These are phyloP conservation scores for Penicillium bialowiezense DNA, from an alignment of 495 filamentous ascomycete species.

Conservation along the genomic window DNA sequence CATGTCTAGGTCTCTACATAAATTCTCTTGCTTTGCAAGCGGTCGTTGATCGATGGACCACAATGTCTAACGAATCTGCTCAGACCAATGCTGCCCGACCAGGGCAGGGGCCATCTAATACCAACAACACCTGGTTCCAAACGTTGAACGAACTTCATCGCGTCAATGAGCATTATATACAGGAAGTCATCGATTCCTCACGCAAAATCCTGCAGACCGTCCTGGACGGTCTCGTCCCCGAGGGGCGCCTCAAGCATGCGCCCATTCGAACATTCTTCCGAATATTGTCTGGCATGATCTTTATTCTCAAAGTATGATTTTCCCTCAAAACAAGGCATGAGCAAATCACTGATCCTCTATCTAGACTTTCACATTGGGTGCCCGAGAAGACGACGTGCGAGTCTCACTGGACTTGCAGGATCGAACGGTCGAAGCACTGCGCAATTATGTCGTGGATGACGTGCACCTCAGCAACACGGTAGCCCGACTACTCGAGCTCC, in stretches of 20 bases:
- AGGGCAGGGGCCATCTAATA: slow-evolving; percentile 33
- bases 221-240: slow-evolving; percentile 76
- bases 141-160: slow-evolving; percentile 56
- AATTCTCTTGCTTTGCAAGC: slow-evolving; percentile 93
- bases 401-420: slow-evolving; percentile 80
- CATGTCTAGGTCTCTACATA: slow-evolving; percentile 61
- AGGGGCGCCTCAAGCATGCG: slow-evolving; percentile 83
- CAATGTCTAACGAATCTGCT: slow-evolving; percentile 56
- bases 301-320: slow-evolving; percentile 67
- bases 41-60: slow-evolving; percentile 88
- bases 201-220: slow-evolving; percentile 80
- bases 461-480: slow-evolving; percentile 94
- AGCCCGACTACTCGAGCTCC: slow-evolving; percentile 82
- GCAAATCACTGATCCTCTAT: slow-evolving; percentile 3
- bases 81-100: slow-evolving; percentile 40
- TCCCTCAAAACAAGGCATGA: background rate
- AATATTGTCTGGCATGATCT: slow-evolving; percentile 92
- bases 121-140: slow-evolving; percentile 40
- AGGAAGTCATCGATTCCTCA: slow-evolving; percentile 83
- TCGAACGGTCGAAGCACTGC: slow-evolving; percentile 71
- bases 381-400: slow-evolving; percentile 82
- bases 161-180: slow-evolving; percentile 71
- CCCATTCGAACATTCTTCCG: slow-evolving; percentile 93
- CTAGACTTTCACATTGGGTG: slow-evolving; percentile 89
- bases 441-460: slow-evolving; percentile 87